These are phyloP conservation scores for Neocatenulostroma microsporum DNA, from an alignment of 2,329 filamentous ascomycete genomes.

Conservation along the genomic window DNA sequence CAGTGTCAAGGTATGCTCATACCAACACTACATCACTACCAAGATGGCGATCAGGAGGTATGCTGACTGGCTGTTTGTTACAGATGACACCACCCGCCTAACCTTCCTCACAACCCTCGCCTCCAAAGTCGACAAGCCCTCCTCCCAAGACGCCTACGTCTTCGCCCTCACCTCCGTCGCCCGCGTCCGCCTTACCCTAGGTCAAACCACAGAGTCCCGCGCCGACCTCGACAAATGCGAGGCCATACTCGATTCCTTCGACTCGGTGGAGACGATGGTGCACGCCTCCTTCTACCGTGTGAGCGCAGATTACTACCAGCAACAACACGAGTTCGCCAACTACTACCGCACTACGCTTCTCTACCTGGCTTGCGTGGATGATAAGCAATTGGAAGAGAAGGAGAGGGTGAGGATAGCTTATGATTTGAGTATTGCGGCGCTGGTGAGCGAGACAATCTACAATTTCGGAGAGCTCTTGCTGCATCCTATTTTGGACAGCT, in stretches of 20 bases:
- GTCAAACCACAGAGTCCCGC: conserved; percentile 72
- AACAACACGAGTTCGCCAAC: conserved; percentile 83
- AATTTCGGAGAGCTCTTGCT: conserved; percentile 99
- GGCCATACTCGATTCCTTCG: conserved; percentile 80
- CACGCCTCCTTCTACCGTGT: conserved; percentile 95
- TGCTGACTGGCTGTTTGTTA: conserved; percentile 5
- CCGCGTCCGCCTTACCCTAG: conserved; percentile 72
- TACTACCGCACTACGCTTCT: conserved; percentile 98
- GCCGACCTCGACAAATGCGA: conserved; percentile 83
- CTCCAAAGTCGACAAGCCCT: conserved; percentile 81
- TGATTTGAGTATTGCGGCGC: conserved; percentile 82
- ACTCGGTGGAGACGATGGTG: conserved; percentile 90
- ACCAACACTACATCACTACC: not conserved
- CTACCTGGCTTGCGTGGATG: conserved; percentile 91
- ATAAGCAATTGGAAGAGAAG: conserved; percentile 61
- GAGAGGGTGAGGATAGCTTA: conserved; percentile 82
- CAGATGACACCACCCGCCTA: conserved; percentile 81
- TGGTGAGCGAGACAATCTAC: conserved; percentile 93
- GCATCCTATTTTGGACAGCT: conserved; percentile 86
- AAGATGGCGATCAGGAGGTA: not conserved
- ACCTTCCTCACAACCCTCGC: conserved; percentile 75
- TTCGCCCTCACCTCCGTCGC: conserved; percentile 89
- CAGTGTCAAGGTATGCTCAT: conserved; percentile 63
- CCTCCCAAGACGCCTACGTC: conserved; percentile 90
- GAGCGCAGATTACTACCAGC: conserved; percentile 87